Evolutionary conservation across 306 rosid species (phyloP), one percentile per base, ranked within the genome.

Genomic region (Vigna mungo): DNA sequence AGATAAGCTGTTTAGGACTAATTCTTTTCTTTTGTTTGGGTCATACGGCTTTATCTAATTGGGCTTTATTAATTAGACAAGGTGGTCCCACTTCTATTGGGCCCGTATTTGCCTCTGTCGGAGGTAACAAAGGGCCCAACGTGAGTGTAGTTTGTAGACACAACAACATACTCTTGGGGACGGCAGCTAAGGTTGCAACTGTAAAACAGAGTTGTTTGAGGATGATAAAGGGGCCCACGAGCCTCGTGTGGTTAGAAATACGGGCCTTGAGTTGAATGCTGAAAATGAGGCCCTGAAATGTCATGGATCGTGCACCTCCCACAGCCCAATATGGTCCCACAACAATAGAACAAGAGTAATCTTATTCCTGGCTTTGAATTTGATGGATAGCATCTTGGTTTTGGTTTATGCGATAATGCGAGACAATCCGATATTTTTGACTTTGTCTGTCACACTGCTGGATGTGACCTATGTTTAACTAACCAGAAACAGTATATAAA

Each of bases 391-490:
- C 81, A 53, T 72, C 48, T 47, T 27, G 79, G 82, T 80, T 73
- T 68, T 75, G 77, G 84, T 58, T 47, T 71, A 75, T 78, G 69
- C 49, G 47, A 77, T 80, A 76, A 63, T 78, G 72, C 58, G 59
- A 75, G 85, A 78, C 80, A 78, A 83, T 72, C 0, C 36, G 62
- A 79, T 85, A 71, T 72, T 66, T 72, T 77, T 9, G 16, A 53
- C 17, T 75, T 59, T 51, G 62, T 60, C 48, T 25, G 41, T 76
- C n/a, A 74, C 20, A 30, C 15, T 56, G 61, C 6, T 68, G 6
- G 76, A 78, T 74, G 82, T 85, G 82, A 86, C 83, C 39, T 21
- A 10, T 79, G 85, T 83, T 80, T 76, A 79, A 67, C 85, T 61
- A 80, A 85, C 68, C 16, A n/a, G 34, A 65, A 77, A 77, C 79